These are phyloP conservation scores for Gastrolobium villosum DNA, from an alignment of 306 rosid species.

Conservation along the genomic window DNA sequence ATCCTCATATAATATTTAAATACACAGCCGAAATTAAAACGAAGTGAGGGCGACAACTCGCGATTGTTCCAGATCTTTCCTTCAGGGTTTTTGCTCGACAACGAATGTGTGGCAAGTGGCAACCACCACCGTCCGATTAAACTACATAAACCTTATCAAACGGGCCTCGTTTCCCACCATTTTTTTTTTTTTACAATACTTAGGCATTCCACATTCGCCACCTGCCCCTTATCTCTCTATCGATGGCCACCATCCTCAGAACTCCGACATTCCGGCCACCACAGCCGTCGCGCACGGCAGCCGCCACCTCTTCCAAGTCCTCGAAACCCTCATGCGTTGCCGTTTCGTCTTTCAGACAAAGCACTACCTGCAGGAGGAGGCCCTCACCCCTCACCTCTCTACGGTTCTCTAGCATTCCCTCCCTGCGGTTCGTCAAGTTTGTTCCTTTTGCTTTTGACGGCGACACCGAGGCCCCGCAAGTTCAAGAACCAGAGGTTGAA, in stretches of 20 bases:
- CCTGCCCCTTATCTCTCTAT: conserved; percentile 41
- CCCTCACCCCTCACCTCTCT: conserved; percentile 48
- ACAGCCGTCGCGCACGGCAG: conserved; percentile 27
- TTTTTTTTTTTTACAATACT: not conserved
- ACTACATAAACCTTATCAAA: conserved; percentile 4
- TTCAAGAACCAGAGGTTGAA: conserved; percentile 57
- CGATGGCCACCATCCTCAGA: conserved; percentile 66
- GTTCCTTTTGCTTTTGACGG: conserved; percentile 62
- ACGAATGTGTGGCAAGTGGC: not conserved
- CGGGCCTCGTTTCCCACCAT: conserved; percentile 39
- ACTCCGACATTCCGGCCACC: conserved; percentile 58
- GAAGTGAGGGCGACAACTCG: not conserved
- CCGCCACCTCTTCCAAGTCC: conserved; percentile 34
- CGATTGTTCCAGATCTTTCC: conserved; percentile 38
- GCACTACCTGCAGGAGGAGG: conserved; percentile 11
- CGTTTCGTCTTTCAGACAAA: conserved; percentile 46
- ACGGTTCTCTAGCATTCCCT: conserved; percentile 46
- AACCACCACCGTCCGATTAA: conserved; percentile 39
- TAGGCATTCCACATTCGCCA: conserved; percentile 28
- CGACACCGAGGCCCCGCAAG: conserved; percentile 63
- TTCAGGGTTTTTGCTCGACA: not conserved
- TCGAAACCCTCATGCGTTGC: conserved; percentile 44
- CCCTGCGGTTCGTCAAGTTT: conserved; percentile 58
- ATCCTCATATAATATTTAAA: too few species aligned
- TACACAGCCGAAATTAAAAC: not conserved